Base-by-base conservation (phyloP, 116 monocot genomes). In the Trichopus zeylanicus region DNA sequence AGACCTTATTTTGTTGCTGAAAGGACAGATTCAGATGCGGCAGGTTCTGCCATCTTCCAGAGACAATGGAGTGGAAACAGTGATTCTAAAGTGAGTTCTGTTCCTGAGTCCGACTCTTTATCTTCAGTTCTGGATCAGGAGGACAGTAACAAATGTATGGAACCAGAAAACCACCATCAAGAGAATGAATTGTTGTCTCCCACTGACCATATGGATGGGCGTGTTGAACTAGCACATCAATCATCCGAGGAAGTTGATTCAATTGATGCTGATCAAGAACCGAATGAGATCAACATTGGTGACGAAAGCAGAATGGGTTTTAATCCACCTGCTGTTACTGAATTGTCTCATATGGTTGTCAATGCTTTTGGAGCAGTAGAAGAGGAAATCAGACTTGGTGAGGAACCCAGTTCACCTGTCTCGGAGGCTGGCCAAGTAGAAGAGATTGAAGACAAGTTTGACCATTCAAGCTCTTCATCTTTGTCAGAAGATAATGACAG, bases 1-100 rank as follows among this genome's bases (percentile, higher is more conserved):
- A 60, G 48, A 12, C 84, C 81, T 12, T 78, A 68, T 55, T 73
- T 75, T 70, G 73, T 63, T 48, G 29, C 63, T 0, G 76, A 92
- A 46, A 57, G 30, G 32, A 68, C 42, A 29, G 60, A 39, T 31
- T 48, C 38, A 34, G 71, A 69, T 13, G 57, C 53, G 35, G n/a
- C 59, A 53, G 47, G 51, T 24, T 60, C 21, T 76, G 33, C 31
- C 57, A 19, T 39, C 52, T 69, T 68, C 30, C 70, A 77, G 23
- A 70, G 64, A 55, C 74, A 69, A n/a, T 69, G 28, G 19, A 79
- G 79, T 53, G 76, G 67, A 68, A 73, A 57, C 52, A 81, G 65
- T 56, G 69, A 81, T 63, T 77, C 69, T 13, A 87, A 74, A 46
- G 35, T 75, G 24, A 78, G 73, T 31, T 75, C 74, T 42, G 33